These are phyloP conservation scores for Vitellaria paradoxa DNA, from an alignment of 179 eudicot species.

Conservation along the genomic window DNA sequence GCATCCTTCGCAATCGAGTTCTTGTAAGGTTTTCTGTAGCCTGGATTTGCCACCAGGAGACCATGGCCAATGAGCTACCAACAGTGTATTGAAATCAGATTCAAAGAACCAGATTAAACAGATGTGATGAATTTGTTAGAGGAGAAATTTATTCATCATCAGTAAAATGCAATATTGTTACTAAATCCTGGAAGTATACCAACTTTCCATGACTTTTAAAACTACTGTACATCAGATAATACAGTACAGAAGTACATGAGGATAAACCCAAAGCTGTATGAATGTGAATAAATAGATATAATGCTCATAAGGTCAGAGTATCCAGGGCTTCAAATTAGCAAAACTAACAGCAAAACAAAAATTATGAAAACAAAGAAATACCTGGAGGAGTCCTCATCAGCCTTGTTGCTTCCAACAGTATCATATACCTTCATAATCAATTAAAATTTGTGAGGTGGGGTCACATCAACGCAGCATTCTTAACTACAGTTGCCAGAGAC, in stretches of 20 bases:
- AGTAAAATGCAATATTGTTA: not conserved
- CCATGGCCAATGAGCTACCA: not conserved
- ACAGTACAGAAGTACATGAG: not conserved
- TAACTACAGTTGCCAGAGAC: not conserved
- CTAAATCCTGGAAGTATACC: not conserved
- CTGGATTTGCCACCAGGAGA: not conserved
- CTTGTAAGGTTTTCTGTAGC: not conserved
- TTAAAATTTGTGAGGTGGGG: conserved; percentile 9
- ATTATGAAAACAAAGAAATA: conserved; percentile 21
- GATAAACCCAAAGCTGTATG: not conserved
- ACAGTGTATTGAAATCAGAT: not conserved
- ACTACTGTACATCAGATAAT: not conserved
- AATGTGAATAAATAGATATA: not conserved
- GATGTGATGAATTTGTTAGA: not conserved
- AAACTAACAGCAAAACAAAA: not conserved
- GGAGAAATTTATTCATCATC: not conserved
- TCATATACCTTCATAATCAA: conserved; percentile 64
- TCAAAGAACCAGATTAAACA: not conserved
- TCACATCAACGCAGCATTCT: not conserved
- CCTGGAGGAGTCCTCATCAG: conserved; percentile 71
- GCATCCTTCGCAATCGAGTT: not conserved
- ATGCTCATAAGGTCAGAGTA: not conserved
- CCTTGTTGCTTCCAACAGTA: conserved; percentile 61
- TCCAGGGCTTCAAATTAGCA: not conserved
- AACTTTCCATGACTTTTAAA: not conserved